A percentile compares a stretch with the other conserved stretches of the same genome.
Conservation (phyloP, 2,329 filamentous ascomycete genomes). For the Mycogone perniciosa region DNA sequence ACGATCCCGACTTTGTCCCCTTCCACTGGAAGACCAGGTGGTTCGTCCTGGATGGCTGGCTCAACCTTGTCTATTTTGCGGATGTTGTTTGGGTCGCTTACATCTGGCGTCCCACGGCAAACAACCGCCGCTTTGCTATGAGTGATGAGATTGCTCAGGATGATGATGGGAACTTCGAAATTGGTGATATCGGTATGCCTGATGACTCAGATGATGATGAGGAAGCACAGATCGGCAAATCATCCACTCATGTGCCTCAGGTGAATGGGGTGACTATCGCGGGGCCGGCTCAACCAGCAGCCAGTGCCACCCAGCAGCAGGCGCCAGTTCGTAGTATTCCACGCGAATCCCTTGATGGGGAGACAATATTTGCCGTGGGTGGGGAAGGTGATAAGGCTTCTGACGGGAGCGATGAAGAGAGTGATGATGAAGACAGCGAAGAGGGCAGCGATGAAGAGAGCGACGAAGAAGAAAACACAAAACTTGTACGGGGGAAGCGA, state of each 20-base stretch:
- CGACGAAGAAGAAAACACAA: constrained; percentile 24
- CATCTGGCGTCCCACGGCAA: constrained; percentile 91
- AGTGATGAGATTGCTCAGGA: constrained; percentile 98
- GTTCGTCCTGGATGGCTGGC: constrained; percentile 96
- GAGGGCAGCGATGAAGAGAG: constrained; percentile 3
- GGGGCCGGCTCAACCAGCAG: constrained; percentile 19
- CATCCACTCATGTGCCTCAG: constrained; percentile 18
- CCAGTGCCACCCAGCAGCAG: constrained; percentile 15
- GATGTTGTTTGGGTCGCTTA: constrained; percentile 93
- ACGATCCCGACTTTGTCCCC: constrained; percentile 83
- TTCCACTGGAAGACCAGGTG: constrained; percentile 96
- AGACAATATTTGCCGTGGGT: constrained; percentile 93
- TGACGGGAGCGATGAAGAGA: constrained; percentile 50
- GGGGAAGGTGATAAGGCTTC: constrained; percentile 79
- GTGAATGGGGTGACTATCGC: constrained; percentile 21
- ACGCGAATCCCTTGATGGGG: constrained; percentile 64
- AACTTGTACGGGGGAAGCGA: constrained; percentile 44
- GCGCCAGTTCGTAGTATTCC: constrained; percentile 32
- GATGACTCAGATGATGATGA: constrained; percentile 53
- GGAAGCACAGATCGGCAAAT: constrained; percentile 44
- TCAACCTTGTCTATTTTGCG: constrained; percentile 91
- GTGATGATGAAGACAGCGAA: constrained; percentile 38
- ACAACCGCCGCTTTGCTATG: constrained; percentile 97
- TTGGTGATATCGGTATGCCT: constrained; percentile 78
- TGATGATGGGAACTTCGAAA: constrained; percentile 91